Evolutionary conservation across 352 stramenopile genomes (phyloP).

Genomic region (Phytopythium chamaehyphon): DNA sequence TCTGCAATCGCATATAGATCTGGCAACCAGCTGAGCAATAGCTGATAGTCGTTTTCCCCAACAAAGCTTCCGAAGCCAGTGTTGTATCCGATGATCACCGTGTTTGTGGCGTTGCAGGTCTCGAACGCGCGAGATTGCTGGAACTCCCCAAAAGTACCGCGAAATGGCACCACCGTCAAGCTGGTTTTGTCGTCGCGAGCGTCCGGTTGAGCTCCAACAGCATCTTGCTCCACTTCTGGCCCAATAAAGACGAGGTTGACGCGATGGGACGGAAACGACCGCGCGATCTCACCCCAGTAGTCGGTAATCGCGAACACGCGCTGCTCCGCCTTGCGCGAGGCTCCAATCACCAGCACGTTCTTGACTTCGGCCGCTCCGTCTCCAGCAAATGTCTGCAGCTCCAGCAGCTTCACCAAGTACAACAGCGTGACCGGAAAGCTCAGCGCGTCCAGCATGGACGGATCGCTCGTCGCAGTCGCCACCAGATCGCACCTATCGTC

Average conservation of each 20-base stretch:
- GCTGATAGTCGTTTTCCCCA: slow-evolving; percentile 34
- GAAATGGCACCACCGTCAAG: slow-evolving; percentile 17
- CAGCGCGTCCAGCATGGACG: slow-evolving; percentile 72
- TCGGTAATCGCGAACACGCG: slow-evolving; percentile 57
- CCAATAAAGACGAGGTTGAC: slow-evolving; percentile 64
- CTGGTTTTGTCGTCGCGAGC: slow-evolving; percentile 9
- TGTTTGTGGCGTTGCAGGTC: slow-evolving; percentile 32
- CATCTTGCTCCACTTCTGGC: slow-evolving; percentile 35
- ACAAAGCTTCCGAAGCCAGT: slow-evolving; percentile 80
- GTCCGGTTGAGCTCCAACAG: slow-evolving; percentile 5
- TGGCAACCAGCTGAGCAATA: slow-evolving; percentile 73
- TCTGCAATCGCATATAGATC: slow-evolving; percentile 55
- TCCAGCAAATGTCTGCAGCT: slow-evolving; percentile 8
- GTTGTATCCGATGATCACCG: slow-evolving; percentile 66
- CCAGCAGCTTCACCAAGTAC: slow-evolving; percentile 31
- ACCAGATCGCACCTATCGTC: slow-evolving; percentile 23
- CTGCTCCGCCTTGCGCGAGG: slow-evolving; percentile 68
- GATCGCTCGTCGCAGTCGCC: slow-evolving; percentile 32
- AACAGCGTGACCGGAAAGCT: slow-evolving; percentile 71
- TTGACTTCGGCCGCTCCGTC: slow-evolving; percentile 2
- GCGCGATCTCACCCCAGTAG: slow-evolving; percentile 60
- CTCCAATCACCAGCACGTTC: slow-evolving; percentile 52
- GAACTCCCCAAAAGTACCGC: slow-evolving; percentile 53
- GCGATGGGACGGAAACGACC: slow-evolving; percentile 24
- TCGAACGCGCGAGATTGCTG: slow-evolving; percentile 21